Base-by-base conservation (phyloP, 495 filamentous ascomycete species). In the Hypoxylon lenormandii region DNA sequence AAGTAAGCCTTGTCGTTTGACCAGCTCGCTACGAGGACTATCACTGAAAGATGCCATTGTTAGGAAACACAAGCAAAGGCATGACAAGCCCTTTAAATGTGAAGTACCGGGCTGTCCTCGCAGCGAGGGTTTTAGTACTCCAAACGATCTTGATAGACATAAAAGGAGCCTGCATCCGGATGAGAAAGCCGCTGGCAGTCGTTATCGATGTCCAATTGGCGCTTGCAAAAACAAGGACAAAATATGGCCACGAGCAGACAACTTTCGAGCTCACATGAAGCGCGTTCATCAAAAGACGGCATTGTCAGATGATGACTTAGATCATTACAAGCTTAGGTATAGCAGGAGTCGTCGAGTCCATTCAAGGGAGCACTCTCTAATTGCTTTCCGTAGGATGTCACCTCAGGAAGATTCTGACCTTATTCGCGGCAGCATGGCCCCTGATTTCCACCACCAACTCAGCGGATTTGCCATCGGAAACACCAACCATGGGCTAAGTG, bases 211-310 rank as follows among this genome's bases (percentile, higher is more conserved):
- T 72, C 80, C 81, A 57, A 82, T 90, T 5, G 83, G 78, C 46
- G 74, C 80, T 51, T 96, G 94, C 69, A 82, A 81, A 23, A 87
- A 84, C 18, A 88, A 86, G 54, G 80, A 84, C 15, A 97, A 97
- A 79, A 81, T 84, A 43, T 97, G 94, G 92, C 93, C 92, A 8
- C 87, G 95, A 6, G 77, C 90, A 52, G 95, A 98, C 76, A 98
- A 98, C 68, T 98, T 97, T 78, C 89, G 88, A 72, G 89, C 91
- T 58, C 95, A 98, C 70, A 82, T 96, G 45, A 84, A 83, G 59
- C 87, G 91, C n/a, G 89, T 95, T 73, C 94, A 98, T 78, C 38
- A 33, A 1, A 73, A 74, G 0, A 23, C 60, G 0, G 6, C 38
- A 8, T 33, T 66, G 22, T 26, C 76, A 18, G 81, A 85, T 3